phyloP scores from a whole-genome alignment of 2,329 filamentous ascomycete genomes.

The Penicillium corylophilum region DNA sequence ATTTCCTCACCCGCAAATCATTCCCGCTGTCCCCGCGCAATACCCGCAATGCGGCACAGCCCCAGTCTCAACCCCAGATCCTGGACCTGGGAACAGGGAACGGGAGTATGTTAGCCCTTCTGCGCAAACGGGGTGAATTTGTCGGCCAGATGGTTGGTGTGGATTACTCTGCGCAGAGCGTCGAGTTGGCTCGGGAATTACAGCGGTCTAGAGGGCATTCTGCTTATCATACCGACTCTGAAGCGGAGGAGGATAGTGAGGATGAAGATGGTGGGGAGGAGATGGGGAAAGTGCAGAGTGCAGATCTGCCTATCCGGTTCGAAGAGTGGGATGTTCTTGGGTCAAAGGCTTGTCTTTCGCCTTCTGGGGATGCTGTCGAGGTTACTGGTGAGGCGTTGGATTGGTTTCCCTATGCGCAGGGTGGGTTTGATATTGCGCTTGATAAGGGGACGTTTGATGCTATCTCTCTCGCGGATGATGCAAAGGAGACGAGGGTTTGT shows the following conservation, averaged over 20 bases:
- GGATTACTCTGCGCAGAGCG: conserved; percentile 77
- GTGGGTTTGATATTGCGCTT: conserved; percentile 84
- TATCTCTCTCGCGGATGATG: conserved; percentile 64
- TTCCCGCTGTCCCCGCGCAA: conserved; percentile 45
- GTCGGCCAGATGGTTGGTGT: conserved; percentile 73
- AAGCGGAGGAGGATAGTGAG: conserved; percentile 55
- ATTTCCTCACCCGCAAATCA: conserved; percentile 59
- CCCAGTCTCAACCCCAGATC: conserved; percentile 52
- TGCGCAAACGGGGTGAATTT: conserved; percentile 67
- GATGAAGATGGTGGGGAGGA: conserved; percentile 30
- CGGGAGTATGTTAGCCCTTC: conserved; percentile 81
- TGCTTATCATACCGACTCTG: conserved; percentile 33
- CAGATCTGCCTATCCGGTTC: conserved; percentile 45
- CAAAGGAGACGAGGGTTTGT: conserved; percentile 55
- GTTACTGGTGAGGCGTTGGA: conserved; percentile 14
- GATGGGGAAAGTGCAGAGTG: conserved; percentile 23
- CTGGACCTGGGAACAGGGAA: conserved; percentile 94
- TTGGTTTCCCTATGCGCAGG: conserved; percentile 42
- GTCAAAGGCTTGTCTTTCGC: conserved; percentile 29
- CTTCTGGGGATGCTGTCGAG: conserved; percentile 32
- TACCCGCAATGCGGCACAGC: conserved; percentile 22
- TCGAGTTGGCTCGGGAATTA: conserved; percentile 71
- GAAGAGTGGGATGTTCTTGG: conserved; percentile 65
- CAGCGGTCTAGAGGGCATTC: conserved; percentile 39
- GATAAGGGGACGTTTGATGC: conserved; percentile 99